Evolutionary conservation across 106 monocot species (phyloP).

Genomic region (Acorus calamus): DNA sequence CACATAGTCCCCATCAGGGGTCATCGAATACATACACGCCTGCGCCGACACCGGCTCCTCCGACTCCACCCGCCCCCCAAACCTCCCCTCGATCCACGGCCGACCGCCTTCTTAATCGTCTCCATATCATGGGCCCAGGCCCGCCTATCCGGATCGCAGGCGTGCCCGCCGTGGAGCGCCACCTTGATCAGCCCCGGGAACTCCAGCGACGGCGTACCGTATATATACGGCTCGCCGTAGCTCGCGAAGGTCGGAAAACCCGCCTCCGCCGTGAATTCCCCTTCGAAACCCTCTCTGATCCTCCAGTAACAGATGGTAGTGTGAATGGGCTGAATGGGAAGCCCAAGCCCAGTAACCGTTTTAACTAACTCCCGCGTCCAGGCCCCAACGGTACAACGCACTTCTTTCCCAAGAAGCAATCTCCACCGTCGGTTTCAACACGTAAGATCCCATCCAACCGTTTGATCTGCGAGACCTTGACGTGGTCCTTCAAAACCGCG

Average conservation of each 20-base stretch:
- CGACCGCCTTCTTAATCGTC: slow-evolving; percentile 11
- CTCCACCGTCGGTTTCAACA: slow-evolving; percentile 26
- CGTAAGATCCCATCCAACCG: slow-evolving; percentile 8
- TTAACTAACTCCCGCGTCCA: slow-evolving; percentile 56
- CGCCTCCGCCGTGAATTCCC: slow-evolving; percentile 14
- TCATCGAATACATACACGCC: slow-evolving; percentile 92
- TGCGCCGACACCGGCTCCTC: slow-evolving; percentile 48
- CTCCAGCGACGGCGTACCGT: slow-evolving; percentile 79
- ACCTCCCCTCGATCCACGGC: slow-evolving; percentile 40
- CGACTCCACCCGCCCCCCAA: slow-evolving; percentile 39
- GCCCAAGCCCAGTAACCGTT: slow-evolving; percentile 8
- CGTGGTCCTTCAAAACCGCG: slow-evolving; percentile 47
- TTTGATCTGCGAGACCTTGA: slow-evolving; percentile 26
- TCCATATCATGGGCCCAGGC: slow-evolving; percentile 32
- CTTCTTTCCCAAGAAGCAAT: slow-evolving; percentile 28
- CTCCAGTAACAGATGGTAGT: slow-evolving; percentile 78
- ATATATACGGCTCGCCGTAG: slow-evolving; percentile 60
- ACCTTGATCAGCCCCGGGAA: slow-evolving; percentile 88
- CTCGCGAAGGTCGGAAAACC: slow-evolving; percentile 84
- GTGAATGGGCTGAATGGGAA: slow-evolving; percentile 72
- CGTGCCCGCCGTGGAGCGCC: slow-evolving; percentile 41
- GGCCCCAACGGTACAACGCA: slow-evolving; percentile 69
- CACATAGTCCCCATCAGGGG: slow-evolving; percentile 72
- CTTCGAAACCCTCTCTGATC: slow-evolving; percentile 24
- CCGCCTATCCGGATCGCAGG: slow-evolving; percentile 65